Base-by-base conservation (phyloP, 2,329 filamentous ascomycete species). In the Paracamarosporium sp. region DNA sequence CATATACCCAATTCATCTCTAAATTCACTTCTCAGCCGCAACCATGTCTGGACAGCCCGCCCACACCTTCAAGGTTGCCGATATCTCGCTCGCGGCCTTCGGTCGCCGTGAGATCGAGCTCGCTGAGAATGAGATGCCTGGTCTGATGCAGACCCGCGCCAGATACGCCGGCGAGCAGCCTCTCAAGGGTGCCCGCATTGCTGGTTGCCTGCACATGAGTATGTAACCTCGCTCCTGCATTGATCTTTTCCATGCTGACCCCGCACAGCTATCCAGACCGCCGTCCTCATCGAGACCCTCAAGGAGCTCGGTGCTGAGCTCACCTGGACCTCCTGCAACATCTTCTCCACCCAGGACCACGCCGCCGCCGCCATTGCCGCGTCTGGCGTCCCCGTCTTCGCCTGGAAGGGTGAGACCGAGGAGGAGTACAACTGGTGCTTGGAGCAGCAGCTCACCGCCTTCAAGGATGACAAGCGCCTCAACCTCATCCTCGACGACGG, bases 401-500 rank as follows among this genome's bases (percentile, higher is more conserved):
- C 88, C 72, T 90, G 88, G 88, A 90, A 90, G 82, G 88, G 93
- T 76, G 95, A 99, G 91, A 97, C 94, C 72, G 95, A 99, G 84
- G 95, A 98, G 85, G 95, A 98, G 86, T 99, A 98, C 88, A 88
- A 96, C 82, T 98, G 95, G 95, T 99, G 95, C 83, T 85, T 98
- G 76, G 94, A 98, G 87, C 95, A 99, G 88, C 95, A 98, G 86
- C 90, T 99, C 75, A 80, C 86, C 66, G 90, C 95, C 79, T 99
- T 99, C 91, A 96, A 97, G 85, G 93, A 96, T 76, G 90, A 88
- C 87, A 89, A 96, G 88, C 89, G 89, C 81, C 90, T 99, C 74
- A 99, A 99, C 90, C 86, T 99, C 77, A 98, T 99, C 83, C 93
- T 99, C 75, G 94, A 99, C 78, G 94, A 99, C 78, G 94, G 94